Evolutionary conservation across 192 early-diverging fungal genomes (phyloP).

Genomic region (Linnemannia exigua): DNA sequence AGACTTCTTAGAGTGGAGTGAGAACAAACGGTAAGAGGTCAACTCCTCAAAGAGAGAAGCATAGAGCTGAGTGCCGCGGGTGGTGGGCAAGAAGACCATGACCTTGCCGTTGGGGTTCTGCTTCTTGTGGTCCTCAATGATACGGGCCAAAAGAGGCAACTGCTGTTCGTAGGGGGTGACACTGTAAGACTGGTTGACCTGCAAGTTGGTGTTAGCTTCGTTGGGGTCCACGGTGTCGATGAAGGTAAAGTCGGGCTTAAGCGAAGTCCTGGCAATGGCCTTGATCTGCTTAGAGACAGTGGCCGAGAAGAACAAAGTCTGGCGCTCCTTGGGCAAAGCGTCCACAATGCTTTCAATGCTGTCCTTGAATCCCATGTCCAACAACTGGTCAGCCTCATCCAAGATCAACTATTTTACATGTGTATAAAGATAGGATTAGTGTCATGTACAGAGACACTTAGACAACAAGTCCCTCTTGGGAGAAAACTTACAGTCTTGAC

Average conservation of each 20-base stretch:
- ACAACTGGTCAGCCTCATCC: conserved; percentile 96
- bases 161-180: conserved; percentile 74
- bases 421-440: not conserved
- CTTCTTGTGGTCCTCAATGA: conserved; percentile 74
- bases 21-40: conserved; percentile 64
- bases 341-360: conserved; percentile 82
- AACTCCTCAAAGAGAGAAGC: conserved; percentile 70
- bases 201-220: conserved; percentile 85
- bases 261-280: conserved; percentile 73
- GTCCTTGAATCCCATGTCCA: conserved; percentile 95
- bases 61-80: conserved; percentile 75
- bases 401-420: conserved; percentile 74
- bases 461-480: not conserved
- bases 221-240: conserved; percentile 85
- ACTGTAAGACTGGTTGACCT: conserved; percentile 84
- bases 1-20: conserved; percentile 84
- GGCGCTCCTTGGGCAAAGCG: conserved; percentile 75
- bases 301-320: conserved; percentile 95
- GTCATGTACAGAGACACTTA: not conserved
- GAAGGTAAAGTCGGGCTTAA: conserved; percentile 72
- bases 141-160: conserved; percentile 70
- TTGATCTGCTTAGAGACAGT: conserved; percentile 84
- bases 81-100: conserved; percentile 92
- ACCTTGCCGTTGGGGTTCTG: conserved; percentile 79
- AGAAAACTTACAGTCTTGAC: conserved; percentile 64